Evolutionary conservation across 805 yeast genomes (phyloP), one percentile per base, ranked within the genome.

Genomic region (Metschnikowia orientalis): DNA sequence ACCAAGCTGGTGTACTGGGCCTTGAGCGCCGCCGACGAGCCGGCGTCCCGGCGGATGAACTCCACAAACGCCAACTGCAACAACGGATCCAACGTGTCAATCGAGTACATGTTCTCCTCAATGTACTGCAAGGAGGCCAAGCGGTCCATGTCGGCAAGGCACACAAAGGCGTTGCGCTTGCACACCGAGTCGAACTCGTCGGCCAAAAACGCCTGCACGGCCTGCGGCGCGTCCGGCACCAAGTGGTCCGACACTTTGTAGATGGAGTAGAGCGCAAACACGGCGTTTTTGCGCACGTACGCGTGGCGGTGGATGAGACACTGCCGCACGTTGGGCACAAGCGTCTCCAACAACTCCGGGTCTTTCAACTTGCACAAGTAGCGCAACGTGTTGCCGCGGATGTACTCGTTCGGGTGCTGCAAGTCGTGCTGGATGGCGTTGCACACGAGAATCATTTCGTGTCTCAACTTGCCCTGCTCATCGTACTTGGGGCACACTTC

Each of bases 381-480:
- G 53, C 97, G 78, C 60, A 92, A 71, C 7, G 97, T 90, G 52
- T 87, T 87, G 48, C 99, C 99, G 53, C 97, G 78, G 45, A 92
- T 82, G 57, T 81, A 92, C 63, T 92, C 98, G 68, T 92, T 92
- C 32, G 98, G 96, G 63, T 94, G 98, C 63, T 89, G 97, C 50
- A 92, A 74, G 58, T 92, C 99, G 60, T 88, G 89, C 61, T 92
- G 95, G 53, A 92, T 87, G 34, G 97, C 96, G 59, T 94, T 94
- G 68, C 97, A 92, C 31, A 90, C 97, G 44, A 92, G 76, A 61
- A 94, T 90, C 97, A 92, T 92, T 66, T 92, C 99, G 59, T 90
- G 97, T 64, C 86, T 86, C 71, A 94, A 75, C 59, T 86, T 87
- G 4, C 97, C 97, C 33, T 82, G 82, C 22, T 72, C 69, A 49